These are phyloP conservation scores for Brassica hybrid DNA, from an alignment of 441 rosid species.

Conservation along the genomic window DNA sequence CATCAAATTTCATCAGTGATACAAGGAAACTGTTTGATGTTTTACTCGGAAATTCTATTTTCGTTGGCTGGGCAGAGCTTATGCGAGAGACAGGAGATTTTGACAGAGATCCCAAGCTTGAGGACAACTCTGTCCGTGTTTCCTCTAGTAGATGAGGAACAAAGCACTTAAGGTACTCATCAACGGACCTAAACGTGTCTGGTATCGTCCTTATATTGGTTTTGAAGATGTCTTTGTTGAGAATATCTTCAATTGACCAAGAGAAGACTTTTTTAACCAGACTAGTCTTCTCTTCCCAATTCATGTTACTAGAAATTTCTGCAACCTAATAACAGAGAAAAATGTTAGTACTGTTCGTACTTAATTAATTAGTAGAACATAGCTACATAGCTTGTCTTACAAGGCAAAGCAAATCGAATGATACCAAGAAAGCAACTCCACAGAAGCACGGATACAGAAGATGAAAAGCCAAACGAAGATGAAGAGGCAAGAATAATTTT, in stretches of 20 bases:
- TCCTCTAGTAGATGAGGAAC: constrained; percentile 35
- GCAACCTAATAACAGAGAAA: not conserved
- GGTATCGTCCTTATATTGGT: constrained; percentile 29
- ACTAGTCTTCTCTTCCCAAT: not conserved
- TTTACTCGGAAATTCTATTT: not conserved
- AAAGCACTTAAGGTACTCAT: constrained; percentile 30
- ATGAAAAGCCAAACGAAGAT: not conserved
- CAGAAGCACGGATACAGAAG: not conserved
- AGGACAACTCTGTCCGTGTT: constrained; percentile 22
- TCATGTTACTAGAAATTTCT: constrained; percentile 9
- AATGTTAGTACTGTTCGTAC: not conserved
- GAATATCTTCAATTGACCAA: constrained; percentile 29
- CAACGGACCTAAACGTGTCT: constrained; percentile 12
- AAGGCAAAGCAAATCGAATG: no score
- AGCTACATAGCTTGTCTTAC: no score
- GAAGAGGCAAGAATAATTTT: not conserved
- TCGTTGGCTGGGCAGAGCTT: no score
- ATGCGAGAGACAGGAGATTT: no score
- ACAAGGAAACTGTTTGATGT: not conserved
- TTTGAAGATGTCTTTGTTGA: constrained; percentile 33
- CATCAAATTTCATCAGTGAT: not conserved
- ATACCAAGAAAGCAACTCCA: not conserved
- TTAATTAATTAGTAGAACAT: not conserved
- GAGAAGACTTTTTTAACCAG: constrained; percentile 12
- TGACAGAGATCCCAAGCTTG: constrained; percentile 22